phyloP scores from a whole-genome alignment of 1,139 yeast species.

The Zygoascus sp. region DNA sequence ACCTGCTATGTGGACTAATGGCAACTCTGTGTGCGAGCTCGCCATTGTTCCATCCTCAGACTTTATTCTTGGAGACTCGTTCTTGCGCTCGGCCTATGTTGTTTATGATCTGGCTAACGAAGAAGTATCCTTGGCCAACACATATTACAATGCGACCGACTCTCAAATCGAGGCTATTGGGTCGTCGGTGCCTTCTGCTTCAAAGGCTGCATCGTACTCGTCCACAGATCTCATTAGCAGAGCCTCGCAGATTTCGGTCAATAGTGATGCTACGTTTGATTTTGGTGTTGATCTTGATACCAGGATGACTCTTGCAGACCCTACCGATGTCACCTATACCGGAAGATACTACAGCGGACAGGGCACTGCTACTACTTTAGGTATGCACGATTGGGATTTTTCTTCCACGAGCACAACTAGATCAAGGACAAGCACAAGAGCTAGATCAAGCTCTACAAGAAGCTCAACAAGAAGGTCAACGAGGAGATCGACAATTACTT shows the following conservation, averaged over 20 bases:
- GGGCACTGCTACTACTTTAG: background rate
- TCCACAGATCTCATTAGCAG: slow-evolving; percentile 17
- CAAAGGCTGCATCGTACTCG: slow-evolving; percentile 26
- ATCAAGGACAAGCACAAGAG: too few relatives aligned
- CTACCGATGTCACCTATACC: background rate
- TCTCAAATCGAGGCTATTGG: slow-evolving; percentile 26
- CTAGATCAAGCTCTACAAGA: too few relatives aligned
- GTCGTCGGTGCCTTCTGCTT: slow-evolving; percentile 28
- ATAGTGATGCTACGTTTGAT: slow-evolving; percentile 9
- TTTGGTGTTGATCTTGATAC: slow-evolving; percentile 11
- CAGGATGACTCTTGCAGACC: background rate
- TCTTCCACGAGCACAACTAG: too few relatives aligned
- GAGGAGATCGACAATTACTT: too few relatives aligned
- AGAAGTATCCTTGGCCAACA: slow-evolving; percentile 66
- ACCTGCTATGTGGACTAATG: slow-evolving; percentile 21
- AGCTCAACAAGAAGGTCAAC: too few relatives aligned
- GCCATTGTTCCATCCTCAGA: slow-evolving; percentile 20
- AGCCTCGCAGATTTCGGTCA: slow-evolving; percentile 7
- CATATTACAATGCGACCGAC: slow-evolving; percentile 28
- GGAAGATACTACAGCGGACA: background rate
- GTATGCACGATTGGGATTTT: slow-evolving; percentile 1
- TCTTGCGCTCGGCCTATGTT: slow-evolving; percentile 66
- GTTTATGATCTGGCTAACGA: slow-evolving; percentile 68
- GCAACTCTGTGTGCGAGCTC: slow-evolving; percentile 29
- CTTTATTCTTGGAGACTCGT: slow-evolving; percentile 64